Base-by-base conservation (phyloP, 106 monocot genomes). In the Platanthera guangdongensis region DNA sequence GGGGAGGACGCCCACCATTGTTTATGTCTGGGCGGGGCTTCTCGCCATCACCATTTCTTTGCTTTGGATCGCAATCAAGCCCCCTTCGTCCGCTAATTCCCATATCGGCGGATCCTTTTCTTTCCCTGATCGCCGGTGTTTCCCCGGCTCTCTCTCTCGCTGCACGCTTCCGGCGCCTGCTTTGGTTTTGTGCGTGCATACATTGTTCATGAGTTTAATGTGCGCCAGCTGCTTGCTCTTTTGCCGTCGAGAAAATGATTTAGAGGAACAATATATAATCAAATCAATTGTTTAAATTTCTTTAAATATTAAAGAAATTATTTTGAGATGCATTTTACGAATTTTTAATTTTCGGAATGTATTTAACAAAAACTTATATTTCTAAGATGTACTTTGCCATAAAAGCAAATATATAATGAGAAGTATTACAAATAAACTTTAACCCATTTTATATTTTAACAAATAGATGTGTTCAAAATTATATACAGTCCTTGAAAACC, bases 11-110 rank as follows among this genome's bases (percentile, higher is more conserved):
- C 96, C 96, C 1, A 97, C 96, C 59, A 91, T 97, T 22, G 91
- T 97, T 8, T 97, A 79, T 63, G 91, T 97, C 15, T 97, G 96
- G 96, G 84, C 93, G 0, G 96, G 96, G 13, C 91, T 97, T 30
- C 64, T 94, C 10, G 86, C 96, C 28, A 97, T 97, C 85, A 94
- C 89, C 13, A 97, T 97, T 47, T 97, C 96, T 2, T 74, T 97
- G 67, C 94, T 97, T 28, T 97, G 96, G 96, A 91, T 94, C 2
- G 84, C 96, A 0, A 89, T 97, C 71, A 94, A 82, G 1, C 93
- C 93, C 3, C 94, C 96, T 1, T 84, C 73, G 7, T 83, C 74
- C 3, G 47, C 25, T 0, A 81, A 46, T 54, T 76, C 80, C 1
- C 87, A 89, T 83, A 94, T 93, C 9, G 96, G 93, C 11, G 96